Evolutionary conservation across 495 filamentous ascomycete genomes (phyloP), one percentile per base, ranked within the genome.

Genomic region (Schizothecium vesticola): DNA sequence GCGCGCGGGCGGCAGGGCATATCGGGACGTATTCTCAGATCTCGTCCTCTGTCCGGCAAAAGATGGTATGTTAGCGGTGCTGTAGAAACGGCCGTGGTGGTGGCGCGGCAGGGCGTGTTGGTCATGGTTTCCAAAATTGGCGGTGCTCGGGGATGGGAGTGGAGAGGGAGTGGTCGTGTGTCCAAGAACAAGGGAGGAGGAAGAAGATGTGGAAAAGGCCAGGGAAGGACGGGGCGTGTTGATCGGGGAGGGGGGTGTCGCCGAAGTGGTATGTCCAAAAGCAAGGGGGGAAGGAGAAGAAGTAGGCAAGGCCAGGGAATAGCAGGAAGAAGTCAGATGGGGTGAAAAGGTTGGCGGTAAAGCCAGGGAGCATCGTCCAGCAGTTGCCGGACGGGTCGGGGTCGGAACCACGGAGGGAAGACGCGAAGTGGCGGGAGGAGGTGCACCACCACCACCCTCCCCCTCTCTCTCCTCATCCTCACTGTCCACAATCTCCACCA

Each of bases 401-500:
- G 43, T 51, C 43, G 43, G 16, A n/a, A 19, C 43, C 43, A 51
- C 6, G 6, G 43, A 51, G 16, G 5, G 19, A 8, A 51, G 43
- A 51, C 43, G 43, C 43, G 12, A 33, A 33, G 31, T 11, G 9
- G 31, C 0, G 0, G 16, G 43, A 51, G 43, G 43, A 51, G 43
- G 43, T 1, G 2, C n/a, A n/a, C n/a, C n/a, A n/a, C n/a, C n/a
- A n/a, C n/a, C 43, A 51, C 43, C 31, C 10, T 11, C 31, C 10
- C 3, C 43, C 43, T 51, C 43, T 19, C 43, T 3, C 57, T 59
- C 61, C 61, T 55, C 61, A 19, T 57, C 63, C 19, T 65, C 63
- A 23, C 36, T 64, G 63, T 64, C 63, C 19, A 25, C 31, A 36
- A 56, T 56, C 11, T 57, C 31, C 51, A 65, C 63, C 31, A 55